These are phyloP conservation scores for Megacollybia marginata DNA, from an alignment of 768 basidiomycete genomes.

Conservation along the genomic window DNA sequence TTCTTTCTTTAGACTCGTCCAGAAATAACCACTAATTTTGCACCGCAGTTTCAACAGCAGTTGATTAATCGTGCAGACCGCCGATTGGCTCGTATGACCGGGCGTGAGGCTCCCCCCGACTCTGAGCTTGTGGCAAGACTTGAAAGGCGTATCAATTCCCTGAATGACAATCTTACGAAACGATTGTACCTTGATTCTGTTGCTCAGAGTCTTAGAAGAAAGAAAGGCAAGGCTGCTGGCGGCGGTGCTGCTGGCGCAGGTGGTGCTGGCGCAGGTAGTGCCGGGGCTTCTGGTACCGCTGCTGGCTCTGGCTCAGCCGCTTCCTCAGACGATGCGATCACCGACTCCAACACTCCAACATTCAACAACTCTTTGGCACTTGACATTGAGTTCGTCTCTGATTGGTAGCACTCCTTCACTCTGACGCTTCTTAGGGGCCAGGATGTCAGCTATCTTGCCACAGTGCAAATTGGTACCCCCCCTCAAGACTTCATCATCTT, in stretches of 20 bases:
- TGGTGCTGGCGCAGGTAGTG: conserved; percentile 5
- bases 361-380: conserved; percentile 54
- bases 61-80: conserved; percentile 57
- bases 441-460: conserved; percentile 48
- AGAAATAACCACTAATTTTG: background rate
- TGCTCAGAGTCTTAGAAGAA: conserved; percentile 12
- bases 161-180: conserved; percentile 19
- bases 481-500: conserved; percentile 47
- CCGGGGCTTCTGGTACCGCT: conserved; percentile 5
- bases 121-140: conserved; percentile 39
- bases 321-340: conserved; percentile 24
- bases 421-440: conserved; percentile 21
- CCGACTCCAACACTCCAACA: conserved; percentile 29
- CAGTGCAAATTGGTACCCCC: conserved; percentile 62
- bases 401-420: background rate
- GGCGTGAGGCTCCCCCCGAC: conserved; percentile 42
- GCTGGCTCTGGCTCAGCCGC: conserved; percentile 3
- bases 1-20: background rate
- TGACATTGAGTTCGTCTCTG: conserved; percentile 52
- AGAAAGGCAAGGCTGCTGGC: conserved; percentile 3
- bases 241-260: conserved; percentile 19
- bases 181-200: conserved; percentile 27
- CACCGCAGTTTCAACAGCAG: conserved; percentile 54
- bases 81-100: conserved; percentile 65
- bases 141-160: conserved; percentile 37